Conservation (phyloP, 1,284 basidiomycete genomes). For the Rhodotorula sp. region DNA sequence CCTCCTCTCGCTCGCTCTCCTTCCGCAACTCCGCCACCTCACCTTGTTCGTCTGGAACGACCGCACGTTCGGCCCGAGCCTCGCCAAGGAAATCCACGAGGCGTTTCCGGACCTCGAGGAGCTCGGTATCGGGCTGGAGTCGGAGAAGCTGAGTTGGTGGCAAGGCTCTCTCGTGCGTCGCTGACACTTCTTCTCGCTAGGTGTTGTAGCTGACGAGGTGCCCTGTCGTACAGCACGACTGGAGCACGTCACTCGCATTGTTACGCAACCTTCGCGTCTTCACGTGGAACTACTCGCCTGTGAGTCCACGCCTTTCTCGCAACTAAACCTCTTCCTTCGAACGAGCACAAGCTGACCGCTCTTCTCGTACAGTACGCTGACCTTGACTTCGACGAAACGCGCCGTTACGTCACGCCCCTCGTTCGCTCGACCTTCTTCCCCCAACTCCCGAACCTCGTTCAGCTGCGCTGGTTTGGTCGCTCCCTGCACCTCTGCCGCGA, state of each 20-base stretch:
- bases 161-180: conserved; percentile 2
- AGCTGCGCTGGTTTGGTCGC: conserved; percentile 7
- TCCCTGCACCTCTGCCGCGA: not conserved
- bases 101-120: conserved; percentile 16
- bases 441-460: not conserved
- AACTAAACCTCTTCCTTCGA: too few species aligned
- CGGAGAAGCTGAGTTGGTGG: conserved; percentile 19
- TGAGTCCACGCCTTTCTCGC: not conserved
- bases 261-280: conserved; percentile 13
- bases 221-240: not conserved
- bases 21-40: conserved; percentile 15
- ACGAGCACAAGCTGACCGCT: too few species aligned
- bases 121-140: conserved; percentile 15
- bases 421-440: not conserved
- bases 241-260: not conserved
- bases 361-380: conserved; percentile 7
- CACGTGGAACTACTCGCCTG: conserved; percentile 29
- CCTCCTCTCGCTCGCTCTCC: conserved; percentile 6
- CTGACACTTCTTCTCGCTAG: not conserved
- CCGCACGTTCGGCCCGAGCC: not conserved
- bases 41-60: conserved; percentile 15
- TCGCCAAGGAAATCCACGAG: not conserved
- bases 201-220: not conserved
- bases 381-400: conserved; percentile 2
- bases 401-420: not conserved